Evolutionary conservation across 768 basidiomycete species (phyloP), one percentile per base, ranked within the genome.

Genomic region (Nidularia pulvinata): DNA sequence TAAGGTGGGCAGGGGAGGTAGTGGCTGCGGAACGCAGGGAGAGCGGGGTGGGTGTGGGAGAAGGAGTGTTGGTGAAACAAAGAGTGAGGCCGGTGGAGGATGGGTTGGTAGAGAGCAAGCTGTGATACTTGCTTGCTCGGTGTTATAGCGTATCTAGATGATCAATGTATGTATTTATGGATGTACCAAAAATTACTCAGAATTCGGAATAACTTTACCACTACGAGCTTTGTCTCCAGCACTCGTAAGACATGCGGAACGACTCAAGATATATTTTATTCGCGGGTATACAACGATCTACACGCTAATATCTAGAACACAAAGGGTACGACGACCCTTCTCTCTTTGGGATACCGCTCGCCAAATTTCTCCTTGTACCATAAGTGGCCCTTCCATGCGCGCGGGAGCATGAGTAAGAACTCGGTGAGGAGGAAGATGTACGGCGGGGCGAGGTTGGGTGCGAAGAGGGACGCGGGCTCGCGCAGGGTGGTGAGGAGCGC

Each of bases 301-400:
- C 25, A 30, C 25, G 25, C 25, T 4, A 30, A 30, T 30, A 30
- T 30, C 25, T 30, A 93, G 47, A 92, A 68, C 48, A 95, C 2
- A 59, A 85, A 87, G 0, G 96, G 95, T n/a, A 98, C 72, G 33
- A 94, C 83, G 3, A 80, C 84, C 63, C 82, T 91, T 58, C 94
- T 76, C 33, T 89, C 81, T 56, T 77, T 78, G 1, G 95, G 93
- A 66, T 94, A 98, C n/a, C 64, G 61, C 48, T 86, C 81, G 5
- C 80, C 79, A 64, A 98, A 96, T 50, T 79, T 88, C 53, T 72
- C 55, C 47, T 81, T 79, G 67, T 98, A 98, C 96, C 96, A 98
- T 57, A 60, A 61, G 61, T 97, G 95, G 1, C 93, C 93, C 49
- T 82, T 83, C 51, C 87, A 79, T 2, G 91, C 91, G 22, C 95